phyloP scores from a whole-genome alignment of 495 filamentous ascomycete genomes.

The Penicillium goetzii region DNA sequence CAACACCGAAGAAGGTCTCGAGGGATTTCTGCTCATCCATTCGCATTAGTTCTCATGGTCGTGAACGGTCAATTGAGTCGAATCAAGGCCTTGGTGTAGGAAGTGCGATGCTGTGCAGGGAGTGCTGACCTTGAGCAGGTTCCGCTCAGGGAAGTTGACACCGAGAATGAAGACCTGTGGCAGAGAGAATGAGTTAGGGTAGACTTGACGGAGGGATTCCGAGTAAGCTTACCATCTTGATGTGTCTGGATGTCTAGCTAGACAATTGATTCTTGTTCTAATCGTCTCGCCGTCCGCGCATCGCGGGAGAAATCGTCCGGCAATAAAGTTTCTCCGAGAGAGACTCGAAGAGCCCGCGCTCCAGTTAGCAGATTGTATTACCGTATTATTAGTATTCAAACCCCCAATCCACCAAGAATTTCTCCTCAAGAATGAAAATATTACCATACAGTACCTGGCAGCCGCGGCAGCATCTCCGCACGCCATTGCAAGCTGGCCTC shows the following conservation, averaged over 20 bases:
- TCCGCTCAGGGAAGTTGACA: conserved; percentile 79
- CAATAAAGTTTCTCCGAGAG: conserved; percentile 44
- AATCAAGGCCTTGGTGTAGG: not conserved
- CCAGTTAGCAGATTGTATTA: conserved; percentile 7
- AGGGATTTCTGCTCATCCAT: conserved; percentile 69
- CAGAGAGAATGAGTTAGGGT: not conserved
- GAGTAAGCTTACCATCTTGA: conserved; percentile 40
- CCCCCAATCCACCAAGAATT: not conserved
- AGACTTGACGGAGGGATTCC: not conserved
- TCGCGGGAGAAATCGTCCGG: conserved; percentile 40
- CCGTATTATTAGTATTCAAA: not conserved
- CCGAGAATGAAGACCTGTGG: conserved; percentile 79
- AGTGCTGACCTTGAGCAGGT: conserved; percentile 72
- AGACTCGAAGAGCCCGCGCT: not conserved
- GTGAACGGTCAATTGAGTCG: conserved; percentile 10
- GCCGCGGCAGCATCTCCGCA: conserved; percentile 31
- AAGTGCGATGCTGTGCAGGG: conserved; percentile 13
- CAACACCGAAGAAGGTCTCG: conserved; percentile 88
- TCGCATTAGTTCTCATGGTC: conserved; percentile 16
- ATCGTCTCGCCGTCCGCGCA: conserved; percentile 22
- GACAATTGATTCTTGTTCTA: conserved; percentile 13
- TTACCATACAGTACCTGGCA: conserved; percentile 3
- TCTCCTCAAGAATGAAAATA: conserved; percentile 12
- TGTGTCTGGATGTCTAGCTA: conserved; percentile 13
- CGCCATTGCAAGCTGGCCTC: conserved; percentile 50